A percentile compares a stretch with the other conserved stretches of the same genome.
Conservation (phyloP, 1,139 yeast genomes). For the Zygotorulaspora mrakii region DNA sequence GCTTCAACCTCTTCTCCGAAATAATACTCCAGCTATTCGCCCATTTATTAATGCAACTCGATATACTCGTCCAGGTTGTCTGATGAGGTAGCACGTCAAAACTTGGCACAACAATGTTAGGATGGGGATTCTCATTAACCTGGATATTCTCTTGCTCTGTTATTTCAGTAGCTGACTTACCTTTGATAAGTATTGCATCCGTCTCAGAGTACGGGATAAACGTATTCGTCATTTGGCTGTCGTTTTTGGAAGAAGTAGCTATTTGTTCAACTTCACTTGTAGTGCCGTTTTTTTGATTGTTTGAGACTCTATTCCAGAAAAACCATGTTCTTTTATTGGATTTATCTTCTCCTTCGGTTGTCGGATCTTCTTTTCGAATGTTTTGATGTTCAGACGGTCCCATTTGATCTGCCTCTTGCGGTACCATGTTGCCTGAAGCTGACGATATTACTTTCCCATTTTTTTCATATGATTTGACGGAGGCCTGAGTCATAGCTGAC, state of each 20-base stretch:
- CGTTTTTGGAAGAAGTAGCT: conserved; percentile 8
- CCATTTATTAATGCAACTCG: conserved; percentile 15
- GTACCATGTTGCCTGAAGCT: background rate
- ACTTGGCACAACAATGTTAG: conserved; percentile 33
- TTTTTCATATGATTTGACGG: background rate
- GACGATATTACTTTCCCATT: background rate
- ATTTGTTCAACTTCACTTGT: conserved; percentile 14
- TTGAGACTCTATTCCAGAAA: conserved; percentile 28
- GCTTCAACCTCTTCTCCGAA: conserved; percentile 18
- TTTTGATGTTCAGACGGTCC: too few species aligned
- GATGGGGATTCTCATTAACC: conserved; percentile 18
- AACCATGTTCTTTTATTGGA: conserved; percentile 26
- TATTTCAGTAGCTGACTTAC: conserved; percentile 16
- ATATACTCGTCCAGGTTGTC: conserved; percentile 26
- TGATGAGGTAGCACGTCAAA: conserved; percentile 32
- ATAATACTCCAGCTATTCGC: conserved; percentile 25
- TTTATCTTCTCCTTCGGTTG: background rate
- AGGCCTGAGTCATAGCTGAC: background rate
- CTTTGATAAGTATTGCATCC: conserved; percentile 24
- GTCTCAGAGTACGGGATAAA: conserved; percentile 24
- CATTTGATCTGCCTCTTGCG: background rate
- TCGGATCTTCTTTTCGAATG: background rate
- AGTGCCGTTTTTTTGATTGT: conserved; percentile 12
- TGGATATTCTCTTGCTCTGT: conserved; percentile 16
- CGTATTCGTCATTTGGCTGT: conserved; percentile 23